Percentiles rank a stretch among this genome's conserved stretches.
phyloP scores from a whole-genome alignment of 306 rosid species.

The Ochetophila trinervis region DNA sequence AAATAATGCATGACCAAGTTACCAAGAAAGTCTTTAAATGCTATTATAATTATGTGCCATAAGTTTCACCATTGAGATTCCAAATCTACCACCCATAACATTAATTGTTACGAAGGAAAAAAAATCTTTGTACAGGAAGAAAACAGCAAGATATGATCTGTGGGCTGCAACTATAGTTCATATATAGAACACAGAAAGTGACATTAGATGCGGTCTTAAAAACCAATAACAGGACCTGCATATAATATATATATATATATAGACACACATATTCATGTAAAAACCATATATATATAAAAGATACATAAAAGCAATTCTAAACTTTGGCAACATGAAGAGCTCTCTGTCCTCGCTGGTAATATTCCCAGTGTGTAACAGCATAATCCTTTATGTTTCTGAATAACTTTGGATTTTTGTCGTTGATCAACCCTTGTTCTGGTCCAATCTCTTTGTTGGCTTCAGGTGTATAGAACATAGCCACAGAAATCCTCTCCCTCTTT shows the following conservation, averaged over 20 bases:
- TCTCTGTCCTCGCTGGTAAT: conserved; percentile 63
- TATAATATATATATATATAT: not conserved
- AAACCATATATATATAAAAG: not conserved
- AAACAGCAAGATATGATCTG: too few relatives aligned
- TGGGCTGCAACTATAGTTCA: too few relatives aligned
- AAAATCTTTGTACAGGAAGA: too few relatives aligned
- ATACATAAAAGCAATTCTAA: conserved; percentile 9
- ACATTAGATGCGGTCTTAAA: too few relatives aligned
- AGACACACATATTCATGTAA: not conserved
- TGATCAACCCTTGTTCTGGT: conserved; percentile 44
- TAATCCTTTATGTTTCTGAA: conserved; percentile 47
- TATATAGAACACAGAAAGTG: too few relatives aligned
- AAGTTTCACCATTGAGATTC: too few relatives aligned
- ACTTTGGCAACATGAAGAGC: conserved; percentile 56
- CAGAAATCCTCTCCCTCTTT: conserved; percentile 52
- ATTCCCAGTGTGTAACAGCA: conserved; percentile 31
- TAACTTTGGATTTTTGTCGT: conserved; percentile 45
- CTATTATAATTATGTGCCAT: too few relatives aligned
- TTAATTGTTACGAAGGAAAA: too few relatives aligned
- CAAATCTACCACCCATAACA: too few relatives aligned
- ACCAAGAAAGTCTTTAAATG: too few relatives aligned
- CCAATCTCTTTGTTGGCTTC: conserved; percentile 46
- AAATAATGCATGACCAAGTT: too few relatives aligned
- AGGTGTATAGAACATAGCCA: conserved; percentile 52
- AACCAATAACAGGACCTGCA: too few relatives aligned